Conservation (phyloP, 257 asterid species). For the Coffea eugenioides region DNA sequence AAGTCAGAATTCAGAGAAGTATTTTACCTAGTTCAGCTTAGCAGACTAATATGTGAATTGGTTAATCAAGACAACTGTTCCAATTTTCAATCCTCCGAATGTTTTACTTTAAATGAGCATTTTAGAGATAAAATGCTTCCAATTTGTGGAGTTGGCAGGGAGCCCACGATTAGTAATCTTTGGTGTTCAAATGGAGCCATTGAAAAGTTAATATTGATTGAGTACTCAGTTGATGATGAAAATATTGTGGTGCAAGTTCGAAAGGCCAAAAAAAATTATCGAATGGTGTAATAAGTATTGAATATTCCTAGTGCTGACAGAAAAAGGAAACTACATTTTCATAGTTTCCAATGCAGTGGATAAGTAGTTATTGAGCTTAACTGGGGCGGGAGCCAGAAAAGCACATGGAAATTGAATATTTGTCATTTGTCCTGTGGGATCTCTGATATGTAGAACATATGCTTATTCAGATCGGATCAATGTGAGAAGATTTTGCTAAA, state of each 20-base stretch:
- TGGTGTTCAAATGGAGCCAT: too few relatives aligned
- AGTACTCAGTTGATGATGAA: too few relatives aligned
- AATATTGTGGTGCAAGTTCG: too few relatives aligned
- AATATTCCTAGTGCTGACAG: too few relatives aligned
- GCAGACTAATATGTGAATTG: neutral
- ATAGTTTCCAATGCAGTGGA: neutral
- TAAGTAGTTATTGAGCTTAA: neutral
- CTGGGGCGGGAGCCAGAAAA: neutral
- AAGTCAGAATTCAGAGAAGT: too few relatives aligned
- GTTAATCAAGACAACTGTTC: neutral
- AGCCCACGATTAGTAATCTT: neutral
- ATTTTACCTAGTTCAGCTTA: too few relatives aligned
- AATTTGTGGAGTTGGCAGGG: neutral
- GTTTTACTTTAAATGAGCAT: neutral
- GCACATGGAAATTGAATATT: conserved; percentile 5
- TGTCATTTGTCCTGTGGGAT: neutral
- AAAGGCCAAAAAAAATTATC: too few relatives aligned
- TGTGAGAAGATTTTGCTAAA: neutral
- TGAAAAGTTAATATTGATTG: too few relatives aligned
- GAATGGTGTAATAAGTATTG: too few relatives aligned
- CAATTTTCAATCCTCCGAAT: neutral
- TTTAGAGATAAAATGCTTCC: too few relatives aligned
- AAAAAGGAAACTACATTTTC: too few relatives aligned
- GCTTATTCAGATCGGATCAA: neutral
- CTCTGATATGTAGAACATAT: neutral